A percentile compares a stretch with the other conserved stretches of the same genome.
These are phyloP conservation scores for Macrophomina pseudophaseolina DNA, from an alignment of 2,329 filamentous ascomycete species.

Conservation along the genomic window DNA sequence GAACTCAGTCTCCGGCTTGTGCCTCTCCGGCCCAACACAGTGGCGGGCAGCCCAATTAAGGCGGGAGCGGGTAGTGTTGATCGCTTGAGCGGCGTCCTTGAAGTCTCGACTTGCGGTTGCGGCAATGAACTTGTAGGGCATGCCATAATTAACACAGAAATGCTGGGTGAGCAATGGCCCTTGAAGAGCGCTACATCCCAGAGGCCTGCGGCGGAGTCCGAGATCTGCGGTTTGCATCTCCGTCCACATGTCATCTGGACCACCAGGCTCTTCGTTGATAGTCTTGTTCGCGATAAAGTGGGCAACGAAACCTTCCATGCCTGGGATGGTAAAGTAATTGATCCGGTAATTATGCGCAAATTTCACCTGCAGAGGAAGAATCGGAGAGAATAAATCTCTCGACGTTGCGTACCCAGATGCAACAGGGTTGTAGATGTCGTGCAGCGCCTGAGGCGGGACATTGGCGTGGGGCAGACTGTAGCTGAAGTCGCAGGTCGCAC, in stretches of 20 bases:
- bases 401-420: constrained; percentile 40
- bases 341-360: constrained; percentile 50
- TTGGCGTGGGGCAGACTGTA: constrained; percentile 41
- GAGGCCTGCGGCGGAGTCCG: constrained; percentile 34
- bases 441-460: constrained; percentile 37
- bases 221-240: constrained; percentile 50
- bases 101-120: constrained; percentile 46
- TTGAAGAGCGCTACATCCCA: constrained; percentile 35
- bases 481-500: constrained; percentile 55
- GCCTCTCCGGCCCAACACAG: constrained; percentile 42
- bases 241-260: constrained; percentile 66
- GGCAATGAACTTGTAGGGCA: constrained; percentile 70
- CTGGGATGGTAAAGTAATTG: constrained; percentile 54
- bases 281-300: constrained; percentile 63
- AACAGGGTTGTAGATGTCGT: constrained; percentile 44
- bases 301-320: constrained; percentile 52
- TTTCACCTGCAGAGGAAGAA: constrained; percentile 40
- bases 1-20: constrained; percentile 50
- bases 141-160: constrained; percentile 63
- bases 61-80: constrained; percentile 58
- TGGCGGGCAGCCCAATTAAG: constrained; percentile 61
- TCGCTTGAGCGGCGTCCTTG: constrained; percentile 40
- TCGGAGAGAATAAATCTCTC: constrained; percentile 37
- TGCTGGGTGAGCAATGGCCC: constrained; percentile 58
- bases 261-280: constrained; percentile 58